Conservation (phyloP, 345 rosid species). For the Capsella bursapastoris region DNA sequence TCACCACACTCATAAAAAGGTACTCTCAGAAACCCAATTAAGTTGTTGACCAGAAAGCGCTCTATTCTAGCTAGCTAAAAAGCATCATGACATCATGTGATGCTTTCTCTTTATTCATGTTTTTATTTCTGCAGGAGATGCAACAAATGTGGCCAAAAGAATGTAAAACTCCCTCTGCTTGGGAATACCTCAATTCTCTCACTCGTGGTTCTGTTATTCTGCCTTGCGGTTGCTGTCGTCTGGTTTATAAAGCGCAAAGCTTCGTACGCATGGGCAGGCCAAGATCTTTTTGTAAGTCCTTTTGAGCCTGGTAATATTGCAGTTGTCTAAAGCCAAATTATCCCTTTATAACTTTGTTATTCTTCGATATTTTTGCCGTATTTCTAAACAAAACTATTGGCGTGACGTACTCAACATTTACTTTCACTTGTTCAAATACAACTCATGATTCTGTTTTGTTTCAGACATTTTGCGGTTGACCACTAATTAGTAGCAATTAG, state of each 20-base stretch:
- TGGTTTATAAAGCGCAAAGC: slow-evolving; percentile 73
- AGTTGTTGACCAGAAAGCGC: slow-evolving; percentile 17
- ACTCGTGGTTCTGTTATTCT: slow-evolving; percentile 57
- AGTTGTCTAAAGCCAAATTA: slow-evolving; percentile 9
- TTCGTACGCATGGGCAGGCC: slow-evolving; percentile 90
- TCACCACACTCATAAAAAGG: slow-evolving; percentile 70
- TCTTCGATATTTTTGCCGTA: neutral
- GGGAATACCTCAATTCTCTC: slow-evolving; percentile 79
- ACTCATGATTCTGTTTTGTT: slow-evolving; percentile 12
- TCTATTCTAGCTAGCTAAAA: slow-evolving; percentile 17
- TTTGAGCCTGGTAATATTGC: neutral
- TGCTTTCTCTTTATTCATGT: slow-evolving; percentile 27
- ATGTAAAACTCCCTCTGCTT: slow-evolving; percentile 63
- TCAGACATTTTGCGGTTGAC: neutral
- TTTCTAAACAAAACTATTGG: slow-evolving; percentile 1
- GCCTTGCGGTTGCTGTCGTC: slow-evolving; percentile 64
- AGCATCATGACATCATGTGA: slow-evolving; percentile 16
- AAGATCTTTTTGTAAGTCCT: slow-evolving; percentile 89
- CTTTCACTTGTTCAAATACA: slow-evolving; percentile 3
- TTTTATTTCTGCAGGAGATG: slow-evolving; percentile 57
- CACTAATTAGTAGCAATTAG: neutral
- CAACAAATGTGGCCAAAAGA: slow-evolving; percentile 56
- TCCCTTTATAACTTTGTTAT: neutral
- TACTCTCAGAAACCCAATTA: slow-evolving; percentile 40
- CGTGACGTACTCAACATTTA: slow-evolving; percentile 3